Evolutionary conservation across 2,329 filamentous ascomycete species (phyloP), one percentile per base, ranked within the genome.

Genomic region (Pseudogymnoascus sp.): DNA sequence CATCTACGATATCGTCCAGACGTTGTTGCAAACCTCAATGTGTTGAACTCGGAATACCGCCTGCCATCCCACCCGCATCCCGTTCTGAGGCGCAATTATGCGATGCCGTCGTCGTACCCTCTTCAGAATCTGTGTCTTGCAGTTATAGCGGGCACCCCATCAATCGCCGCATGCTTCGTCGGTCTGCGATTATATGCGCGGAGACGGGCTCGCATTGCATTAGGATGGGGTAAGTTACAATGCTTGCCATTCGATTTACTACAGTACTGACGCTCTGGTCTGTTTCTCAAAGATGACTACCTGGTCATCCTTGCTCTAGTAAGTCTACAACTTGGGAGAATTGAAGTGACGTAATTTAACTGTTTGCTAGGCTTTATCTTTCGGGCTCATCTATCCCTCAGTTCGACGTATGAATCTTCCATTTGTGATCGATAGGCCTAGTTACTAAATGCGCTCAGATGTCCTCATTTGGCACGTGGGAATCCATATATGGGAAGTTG

Each of bases 41-140:
- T 10, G 48, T 55, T 55, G 48, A 33, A 55, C 2, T 4, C 29
- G 4, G 12, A 29, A 15, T 33, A 5, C 15, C 48, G 48, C 48
- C 48, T 33, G 45, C 45, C 27, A 1, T 33, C 12, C 27, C n/a
- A 55, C 27, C 45, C 45, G 45, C 45, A 33, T 29, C 12, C 18
- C 2, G 48, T 55, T 55, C 48, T 31, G 27, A 55, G 48, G 21
- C 48, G 48, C 48, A 18, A 55, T 29, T 55, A 55, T 55, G 48
- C 48, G 29, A 55, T 55, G 48, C 48, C 48, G 48, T 55, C 45
- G 45, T 52, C 48, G 27, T 55, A 55, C 21, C 48, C 48, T 33
- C 21, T 55, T 18, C 48, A 55, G 48, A 55, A 55, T 33, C 48
- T 55, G 27, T 55, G 48, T 27, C 27, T 55, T 18, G 48, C 48